Base-by-base conservation (phyloP, 1,139 yeast species). In the Pichia kudriavzevii region DNA sequence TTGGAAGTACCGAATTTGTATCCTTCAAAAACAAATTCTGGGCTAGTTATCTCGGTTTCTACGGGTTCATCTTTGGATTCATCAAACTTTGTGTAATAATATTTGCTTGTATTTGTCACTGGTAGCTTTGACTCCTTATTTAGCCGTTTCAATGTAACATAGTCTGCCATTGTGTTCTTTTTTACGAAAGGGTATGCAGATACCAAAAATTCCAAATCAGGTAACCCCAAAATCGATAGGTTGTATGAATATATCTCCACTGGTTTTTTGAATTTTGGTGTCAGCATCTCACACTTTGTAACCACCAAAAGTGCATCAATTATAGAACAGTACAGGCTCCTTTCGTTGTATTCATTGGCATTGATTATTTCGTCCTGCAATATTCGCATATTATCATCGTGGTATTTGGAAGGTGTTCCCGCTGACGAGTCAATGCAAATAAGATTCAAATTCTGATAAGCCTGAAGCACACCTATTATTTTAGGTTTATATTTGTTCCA, bases 101-200 rank as follows among this genome's bases (percentile, higher is more conserved):
- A 32, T 12, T 26, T 32, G 10, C 32, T 22, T 12, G 23, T 27
- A 5, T 35, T 16, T 24, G 28, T 35, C 4, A 26, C 10, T 9
- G 22, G 30, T 25, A 2, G 26, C 2, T 20, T 31, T 32, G 4
- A 39, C 32, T 3, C 26, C 11, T 22, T 36, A 39, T 13, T 31
- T 31, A 3, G 36, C n/a, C n/a, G n/a, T n/a, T n/a, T n/a, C n/a
- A n/a, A n/a, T n/a, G n/a, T 14, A 4, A 43, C 22, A 29, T 41
- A 43, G 22, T 37, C 42, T 4, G 25, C n/a, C 9, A 38, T 7
- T 4, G 22, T 11, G 8, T 24, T 41, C 11, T 25, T 31, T 26
- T 41, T 43, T 4, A 22, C 37, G 21, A 43, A 41, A 8, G 46
- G 45, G 24, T 37, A 41, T 16, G 38, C 41, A 1, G 36, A 33